Evolutionary conservation across 371 early-diverging fungal genomes (phyloP).

Genomic region (Umbelopsis sp.): DNA sequence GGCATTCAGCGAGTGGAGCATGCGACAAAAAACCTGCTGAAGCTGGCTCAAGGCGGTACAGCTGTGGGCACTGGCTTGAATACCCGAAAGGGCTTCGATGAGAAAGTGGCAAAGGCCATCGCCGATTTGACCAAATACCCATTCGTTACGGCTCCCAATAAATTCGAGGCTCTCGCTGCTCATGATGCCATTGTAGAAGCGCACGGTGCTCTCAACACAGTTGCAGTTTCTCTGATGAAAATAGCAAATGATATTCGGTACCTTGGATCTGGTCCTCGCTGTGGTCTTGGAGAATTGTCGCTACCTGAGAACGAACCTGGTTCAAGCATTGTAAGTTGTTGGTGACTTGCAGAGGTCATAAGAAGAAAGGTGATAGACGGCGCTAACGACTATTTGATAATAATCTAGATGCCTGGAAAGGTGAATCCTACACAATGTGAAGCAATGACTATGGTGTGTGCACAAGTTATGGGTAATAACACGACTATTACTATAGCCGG

Average conservation of each 20-base stretch:
- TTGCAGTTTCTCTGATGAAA: conserved; percentile 88
- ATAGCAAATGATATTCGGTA: conserved; percentile 91
- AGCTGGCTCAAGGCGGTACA: conserved; percentile 88
- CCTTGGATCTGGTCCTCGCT: conserved; percentile 89
- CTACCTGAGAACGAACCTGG: conserved; percentile 94
- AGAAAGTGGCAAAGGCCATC: conserved; percentile 74
- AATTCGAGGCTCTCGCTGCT: conserved; percentile 91
- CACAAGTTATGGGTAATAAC: conserved; percentile 91
- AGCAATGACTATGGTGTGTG: conserved; percentile 93
- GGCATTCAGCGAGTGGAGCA: conserved; percentile 77
- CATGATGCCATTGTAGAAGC: conserved; percentile 91
- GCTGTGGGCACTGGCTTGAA: conserved; percentile 93
- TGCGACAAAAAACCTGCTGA: conserved; percentile 71
- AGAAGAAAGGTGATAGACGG: too few species aligned
- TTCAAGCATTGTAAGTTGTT: conserved; percentile 63
- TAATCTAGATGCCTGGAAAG: conserved; percentile 83
- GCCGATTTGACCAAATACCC: conserved; percentile 70
- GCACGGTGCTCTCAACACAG: conserved; percentile 81
- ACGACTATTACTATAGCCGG: conserved; percentile 83
- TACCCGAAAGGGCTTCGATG: conserved; percentile 79
- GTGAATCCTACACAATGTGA: conserved; percentile 94
- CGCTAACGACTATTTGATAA: too few species aligned
- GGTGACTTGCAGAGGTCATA: too few species aligned
- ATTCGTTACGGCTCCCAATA: conserved; percentile 89
- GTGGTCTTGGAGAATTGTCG: conserved; percentile 85